phyloP scores from a whole-genome alignment of 2,329 filamentous ascomycete genomes.

The Biscogniauxia marginata region DNA sequence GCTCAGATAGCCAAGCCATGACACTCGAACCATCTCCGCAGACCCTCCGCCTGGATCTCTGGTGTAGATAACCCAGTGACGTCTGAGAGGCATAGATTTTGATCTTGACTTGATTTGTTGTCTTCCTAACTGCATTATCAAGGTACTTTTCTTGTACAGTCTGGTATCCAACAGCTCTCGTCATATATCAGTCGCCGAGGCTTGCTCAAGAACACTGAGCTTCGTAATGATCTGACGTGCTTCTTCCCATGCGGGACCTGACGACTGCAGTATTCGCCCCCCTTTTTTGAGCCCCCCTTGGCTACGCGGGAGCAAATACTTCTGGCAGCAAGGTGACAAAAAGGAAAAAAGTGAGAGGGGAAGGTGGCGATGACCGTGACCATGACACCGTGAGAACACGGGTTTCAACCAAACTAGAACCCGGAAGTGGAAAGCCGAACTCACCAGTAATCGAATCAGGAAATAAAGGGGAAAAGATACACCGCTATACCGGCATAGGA shows the following conservation, averaged over 20 bases:
- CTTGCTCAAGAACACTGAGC: slow-evolving; percentile 1
- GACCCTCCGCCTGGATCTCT: slow-evolving; percentile 4
- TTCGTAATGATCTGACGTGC: slow-evolving; percentile 10
- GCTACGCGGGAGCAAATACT: neutral
- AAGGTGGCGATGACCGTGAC: slow-evolving; percentile 8
- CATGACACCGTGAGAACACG: slow-evolving; percentile 12
- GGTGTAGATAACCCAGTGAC: slow-evolving; percentile 1
- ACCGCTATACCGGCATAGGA: slow-evolving; percentile 13
- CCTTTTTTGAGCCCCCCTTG: slow-evolving; percentile 6
- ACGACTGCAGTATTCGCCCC: slow-evolving; percentile 11
- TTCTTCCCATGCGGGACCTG: slow-evolving; percentile 6
- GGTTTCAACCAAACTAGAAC: slow-evolving; percentile 18
- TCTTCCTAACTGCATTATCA: slow-evolving; percentile 1
- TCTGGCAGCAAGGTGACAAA: neutral
- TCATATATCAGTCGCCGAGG: slow-evolving; percentile 5
- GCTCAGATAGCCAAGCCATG: neutral
- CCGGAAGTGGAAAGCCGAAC: slow-evolving; percentile 19
- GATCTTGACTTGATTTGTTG: neutral
- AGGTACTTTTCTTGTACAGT: slow-evolving; percentile 9
- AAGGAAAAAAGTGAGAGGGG: slow-evolving; percentile 2
- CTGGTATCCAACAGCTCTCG: slow-evolving; percentile 4
- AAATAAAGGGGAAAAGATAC: slow-evolving; percentile 13
- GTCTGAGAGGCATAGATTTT: slow-evolving; percentile 1
- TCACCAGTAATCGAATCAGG: slow-evolving; percentile 11
- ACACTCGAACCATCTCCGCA: neutral